Base-by-base conservation (phyloP, 1,284 basidiomycete species). In the Pyrrhoderma noxium region DNA sequence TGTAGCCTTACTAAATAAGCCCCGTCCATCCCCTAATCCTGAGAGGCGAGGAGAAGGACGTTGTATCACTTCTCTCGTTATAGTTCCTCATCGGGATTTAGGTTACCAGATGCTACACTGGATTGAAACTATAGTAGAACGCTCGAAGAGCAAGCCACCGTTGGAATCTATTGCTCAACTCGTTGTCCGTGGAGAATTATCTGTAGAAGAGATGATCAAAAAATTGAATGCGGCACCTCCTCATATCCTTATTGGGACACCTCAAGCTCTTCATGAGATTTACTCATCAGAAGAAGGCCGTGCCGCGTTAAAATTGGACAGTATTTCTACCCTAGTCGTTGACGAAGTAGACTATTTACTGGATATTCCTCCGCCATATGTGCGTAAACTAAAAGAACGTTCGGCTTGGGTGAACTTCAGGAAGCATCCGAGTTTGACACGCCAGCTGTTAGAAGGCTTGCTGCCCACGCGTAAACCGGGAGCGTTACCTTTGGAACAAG, bases 301-400 rank as follows among this genome's bases (percentile, higher is more conserved):
- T 0, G 56, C 64, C 16, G 70, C 66, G 7, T 60, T 85, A 18
- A 69, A 71, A 47, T 57, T 83, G 35, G 60, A 64, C 3, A 64
- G 61, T 22, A 64, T 85, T 41, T 75, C 74, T 4, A 75, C 73
- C 1, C 71, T 89, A 25, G 77, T 81, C 31, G 77, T 88, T 41
- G 86, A 89, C 57, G 86, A 89, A 62, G 80, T 77, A 40, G 87
- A 89, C 58, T 82, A 79, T 60, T 67, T 88, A 39, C 68, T 89
- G 50, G 75, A 75, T 25, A 54, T 76, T 67, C 16, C 65, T 70
- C 53, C 74, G 70, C 27, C 62, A 50, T 44, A 70, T 65, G 60
- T 70, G 68, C 58, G 69, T 62, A 67, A 62, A 44, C 67, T 60
- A 58, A 67, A 62, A 47, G 58, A 58, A 53, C 55, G 59, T 44